Evolutionary conservation across 345 rosid species (phyloP), one percentile per base, ranked within the genome.

Genomic region (Sonneratia alba): DNA sequence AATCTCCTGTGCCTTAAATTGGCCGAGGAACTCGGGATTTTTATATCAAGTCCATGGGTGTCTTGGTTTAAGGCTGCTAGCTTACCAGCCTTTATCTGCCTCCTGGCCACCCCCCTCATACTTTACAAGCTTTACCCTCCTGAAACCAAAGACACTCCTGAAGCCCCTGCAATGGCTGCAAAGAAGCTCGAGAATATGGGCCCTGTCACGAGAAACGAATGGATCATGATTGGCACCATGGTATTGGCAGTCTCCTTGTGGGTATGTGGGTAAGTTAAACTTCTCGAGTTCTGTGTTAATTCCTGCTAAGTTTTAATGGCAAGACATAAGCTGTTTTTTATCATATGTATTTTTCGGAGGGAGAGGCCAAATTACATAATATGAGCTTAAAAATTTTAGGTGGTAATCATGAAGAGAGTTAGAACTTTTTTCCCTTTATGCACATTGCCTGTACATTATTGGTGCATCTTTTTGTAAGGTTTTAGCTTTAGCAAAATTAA

Each of bases 11-110:
- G 97, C 74, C 93, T 95, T 68, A 95, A 95, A 82, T 71, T 95
- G 75, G 99, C 98, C 0, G 97, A 89, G 89, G 97, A 91, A 79
- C 89, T 95, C 71, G 99, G 99, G 65, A 91, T 95, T 66, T 76
- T 85, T 14, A 75, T 95, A 69, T 34, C 90, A 61, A 89, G 75
- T 78, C 99, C 99, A 37, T 95, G 99, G 99, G 83, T 95, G 72
- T 83, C 92, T 62, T 95, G 98, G 99, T 90, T 95, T 75, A 92
- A 90, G 81, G 98, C 94, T 11, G 96, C 99, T 69, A 85, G 93
- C 84, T 77, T 95, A 70, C 98, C 99, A 0, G 97, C 97, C 59
- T 21, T 90, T 75, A 63, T 89, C 67, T 84, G 86, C 57, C 91
- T 95, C 75, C 83, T 95, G 11, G 89, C 80, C 45, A 92, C 98